phyloP scores from a whole-genome alignment of 495 filamentous ascomycete species.

The Aspergillus incahuasiensis region DNA sequence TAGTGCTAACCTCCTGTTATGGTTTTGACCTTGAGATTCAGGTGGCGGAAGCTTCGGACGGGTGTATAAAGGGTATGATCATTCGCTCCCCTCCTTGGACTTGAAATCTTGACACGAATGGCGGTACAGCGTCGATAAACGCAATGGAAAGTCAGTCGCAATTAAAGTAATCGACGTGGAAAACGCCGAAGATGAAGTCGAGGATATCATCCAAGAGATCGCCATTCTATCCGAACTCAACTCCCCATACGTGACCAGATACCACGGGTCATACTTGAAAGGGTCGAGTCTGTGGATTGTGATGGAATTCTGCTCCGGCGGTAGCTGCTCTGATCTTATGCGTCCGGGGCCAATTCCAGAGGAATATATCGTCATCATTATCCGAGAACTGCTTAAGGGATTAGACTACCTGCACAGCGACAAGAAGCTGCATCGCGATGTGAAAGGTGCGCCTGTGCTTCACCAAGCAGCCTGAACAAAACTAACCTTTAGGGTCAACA shows the following conservation, averaged over 20 bases:
- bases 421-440: conserved; percentile 93
- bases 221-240: conserved; percentile 90
- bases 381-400: conserved; percentile 82
- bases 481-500: conserved; percentile 32
- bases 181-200: conserved; percentile 96
- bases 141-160: conserved; percentile 79
- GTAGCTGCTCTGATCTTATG: conserved; percentile 86
- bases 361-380: conserved; percentile 90
- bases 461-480: background rate
- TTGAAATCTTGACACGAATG: background rate
- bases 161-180: conserved; percentile 99
- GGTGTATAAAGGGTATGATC: conserved; percentile 86
- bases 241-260: conserved; percentile 92
- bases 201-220: conserved; percentile 98
- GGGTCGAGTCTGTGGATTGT: conserved; percentile 97
- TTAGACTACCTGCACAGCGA: conserved; percentile 91
- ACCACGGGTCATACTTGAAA: conserved; percentile 92
- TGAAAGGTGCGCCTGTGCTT: conserved; percentile 67
- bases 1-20: background rate
- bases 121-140: conserved; percentile 65
- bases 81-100: conserved; percentile 17
- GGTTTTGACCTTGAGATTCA: conserved; percentile 18
- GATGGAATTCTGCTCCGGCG: conserved; percentile 93
- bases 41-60: conserved; percentile 90
- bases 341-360: conserved; percentile 89